Base-by-base conservation (phyloP, 78 protist genomes). In the Planoprotostelium fungivorum region DNA sequence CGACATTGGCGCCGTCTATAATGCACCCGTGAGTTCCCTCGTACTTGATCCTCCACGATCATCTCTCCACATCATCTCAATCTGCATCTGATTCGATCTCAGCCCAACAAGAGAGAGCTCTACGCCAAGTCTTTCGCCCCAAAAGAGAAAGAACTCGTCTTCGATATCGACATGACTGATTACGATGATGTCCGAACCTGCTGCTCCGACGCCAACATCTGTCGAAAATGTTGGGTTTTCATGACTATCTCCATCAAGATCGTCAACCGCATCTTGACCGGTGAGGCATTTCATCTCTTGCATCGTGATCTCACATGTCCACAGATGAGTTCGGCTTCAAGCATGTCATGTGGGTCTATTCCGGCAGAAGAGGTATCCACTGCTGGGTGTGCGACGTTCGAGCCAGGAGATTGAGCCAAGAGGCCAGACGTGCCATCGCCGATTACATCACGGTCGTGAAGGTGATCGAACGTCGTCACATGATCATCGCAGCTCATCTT, bases 321-420 rank as follows among this genome's bases (percentile, higher is more conserved):
- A 25, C 63, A 86, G 90, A 92, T 28, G 97, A 96, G 84, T 98
- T 96, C 38, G 99, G 99, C 0, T 98, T 94, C 73, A 25, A 95
- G 84, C 95, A 97, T 84, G 39, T 95, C 1, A 93, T 99, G 38
- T 98, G 99, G 96, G 98, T 98, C 28, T 99, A 94, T 91, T 94
- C 98, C 29, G 99, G 99, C 28, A 92, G 99, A 0, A 98, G 99
- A 29, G 99, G 99, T 31, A 63, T 98, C 34, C 99, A 99, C 35
- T 95, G 98, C 31, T 99, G 99, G 99, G 99, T 98, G 35, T 88
- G 96, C 28, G 99, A 99, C 88, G 34, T 85, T 31, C 38, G 93
- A 0, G 99, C 99, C 0, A 85, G 99, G 1, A 31, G 0, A 35
- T 84, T 98, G 89, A 16, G 63, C 16, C 29, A 87, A 90, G 97